Conservation (phyloP, 306 rosid species). For the Elaeagnus macrophylla region DNA sequence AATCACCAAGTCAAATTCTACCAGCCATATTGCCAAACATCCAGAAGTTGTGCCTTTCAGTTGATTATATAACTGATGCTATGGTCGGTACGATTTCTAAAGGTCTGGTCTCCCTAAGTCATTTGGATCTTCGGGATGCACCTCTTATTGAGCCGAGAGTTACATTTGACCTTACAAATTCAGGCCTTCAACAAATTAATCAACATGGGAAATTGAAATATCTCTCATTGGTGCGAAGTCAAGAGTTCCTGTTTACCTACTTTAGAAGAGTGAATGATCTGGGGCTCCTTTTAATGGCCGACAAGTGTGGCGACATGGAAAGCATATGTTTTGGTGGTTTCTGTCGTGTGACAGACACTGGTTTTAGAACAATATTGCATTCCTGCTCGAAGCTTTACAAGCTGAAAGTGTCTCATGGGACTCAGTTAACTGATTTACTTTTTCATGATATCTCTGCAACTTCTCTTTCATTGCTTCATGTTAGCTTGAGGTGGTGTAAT, state of each 20-base stretch:
- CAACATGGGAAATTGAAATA: constrained; percentile 67
- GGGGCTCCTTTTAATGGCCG: constrained; percentile 86
- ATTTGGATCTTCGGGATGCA: constrained; percentile 89
- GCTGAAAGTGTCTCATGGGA: constrained; percentile 86
- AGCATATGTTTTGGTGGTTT: constrained; percentile 91
- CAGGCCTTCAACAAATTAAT: constrained; percentile 87
- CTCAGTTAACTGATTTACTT: constrained; percentile 79
- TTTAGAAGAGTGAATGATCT: constrained; percentile 83
- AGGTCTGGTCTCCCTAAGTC: constrained; percentile 54
- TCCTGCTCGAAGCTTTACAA: constrained; percentile 67
- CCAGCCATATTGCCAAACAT: constrained; percentile 59
- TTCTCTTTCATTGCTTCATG: constrained; percentile 67
- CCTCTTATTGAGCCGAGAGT: constrained; percentile 74
- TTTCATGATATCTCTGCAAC: constrained; percentile 91
- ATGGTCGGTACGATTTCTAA: constrained; percentile 68
- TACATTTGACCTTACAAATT: constrained; percentile 68
- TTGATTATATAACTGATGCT: constrained; percentile 79
- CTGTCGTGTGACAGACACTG: constrained; percentile 95
- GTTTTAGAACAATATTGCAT: constrained; percentile 83
- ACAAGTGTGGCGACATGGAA: constrained; percentile 70
- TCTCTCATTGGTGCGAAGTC: constrained; percentile 80
- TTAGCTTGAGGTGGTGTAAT: constrained; percentile 84
- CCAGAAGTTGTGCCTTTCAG: constrained; percentile 73
- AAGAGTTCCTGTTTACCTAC: constrained; percentile 53
- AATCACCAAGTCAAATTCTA: constrained; percentile 29